A percentile compares a stretch with the other conserved stretches of the same genome.
These are phyloP conservation scores for Leishmania lainsoni DNA, from an alignment of 208 protist genomes.

Conservation along the genomic window DNA sequence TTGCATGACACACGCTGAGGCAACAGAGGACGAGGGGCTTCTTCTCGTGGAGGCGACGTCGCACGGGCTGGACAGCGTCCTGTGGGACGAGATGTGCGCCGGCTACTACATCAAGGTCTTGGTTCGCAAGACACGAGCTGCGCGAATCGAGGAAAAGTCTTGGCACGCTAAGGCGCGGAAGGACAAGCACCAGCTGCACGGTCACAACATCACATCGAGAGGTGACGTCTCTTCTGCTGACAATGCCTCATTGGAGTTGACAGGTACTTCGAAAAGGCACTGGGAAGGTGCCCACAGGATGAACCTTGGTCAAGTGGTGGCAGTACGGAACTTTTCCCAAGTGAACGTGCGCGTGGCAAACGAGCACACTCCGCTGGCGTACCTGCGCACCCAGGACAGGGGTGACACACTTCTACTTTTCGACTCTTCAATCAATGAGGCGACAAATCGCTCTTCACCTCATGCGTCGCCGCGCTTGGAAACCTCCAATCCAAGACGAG, in stretches of 20 bases:
- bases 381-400: slow-evolving; percentile 48
- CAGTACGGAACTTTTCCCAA: slow-evolving; percentile 57
- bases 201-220: background rate
- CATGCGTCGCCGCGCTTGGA: background rate
- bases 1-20: slow-evolving; percentile 63
- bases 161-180: background rate
- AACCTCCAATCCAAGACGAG: slow-evolving; percentile 7
- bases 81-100: slow-evolving; percentile 68
- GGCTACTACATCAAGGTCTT: slow-evolving; percentile 50
- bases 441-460: background rate
- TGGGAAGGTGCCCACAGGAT: slow-evolving; percentile 2
- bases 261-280: background rate
- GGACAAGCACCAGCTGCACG: slow-evolving; percentile 3
- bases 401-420: slow-evolving; percentile 45
- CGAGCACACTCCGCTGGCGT: slow-evolving; percentile 45
- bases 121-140: background rate
- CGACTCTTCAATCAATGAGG: slow-evolving; percentile 42
- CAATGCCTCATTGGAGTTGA: background rate
- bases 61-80: slow-evolving; percentile 39
- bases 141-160: background rate
- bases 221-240: background rate
- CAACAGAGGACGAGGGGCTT: slow-evolving; percentile 53
- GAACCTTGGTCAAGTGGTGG: slow-evolving; percentile 36
- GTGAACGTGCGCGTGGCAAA: slow-evolving; percentile 52
- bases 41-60: slow-evolving; percentile 56